Conservation (phyloP, 306 rosid genomes). For the Urtica urens region DNA sequence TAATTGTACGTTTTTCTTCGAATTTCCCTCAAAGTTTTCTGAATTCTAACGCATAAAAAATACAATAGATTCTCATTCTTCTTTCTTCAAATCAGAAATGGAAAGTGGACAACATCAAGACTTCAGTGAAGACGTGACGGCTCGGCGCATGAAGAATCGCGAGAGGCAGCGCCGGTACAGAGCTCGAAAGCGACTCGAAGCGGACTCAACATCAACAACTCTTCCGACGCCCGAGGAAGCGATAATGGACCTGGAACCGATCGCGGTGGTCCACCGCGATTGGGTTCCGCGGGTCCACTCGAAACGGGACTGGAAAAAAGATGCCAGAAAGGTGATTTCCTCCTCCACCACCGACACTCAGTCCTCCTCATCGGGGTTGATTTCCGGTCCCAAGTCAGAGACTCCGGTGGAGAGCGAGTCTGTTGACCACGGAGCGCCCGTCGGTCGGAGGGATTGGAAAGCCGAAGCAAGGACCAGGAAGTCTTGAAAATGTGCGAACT, state of each 20-base stretch:
- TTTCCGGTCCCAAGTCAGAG: constrained; percentile 27
- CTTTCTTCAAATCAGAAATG: constrained; percentile 39
- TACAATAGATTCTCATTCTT: no score
- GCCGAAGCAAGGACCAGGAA: constrained; percentile 83
- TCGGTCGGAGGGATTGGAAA: constrained; percentile 75
- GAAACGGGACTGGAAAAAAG: constrained; percentile 75
- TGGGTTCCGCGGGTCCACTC: constrained; percentile 33
- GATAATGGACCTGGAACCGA: constrained; percentile 25
- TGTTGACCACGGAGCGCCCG: constrained; percentile 22
- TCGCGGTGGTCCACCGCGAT: constrained; percentile 22
- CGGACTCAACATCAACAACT: constrained; percentile 31
- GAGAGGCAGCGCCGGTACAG: constrained; percentile 89
- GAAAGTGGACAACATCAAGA: constrained; percentile 41
- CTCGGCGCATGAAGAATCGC: constrained; percentile 73
- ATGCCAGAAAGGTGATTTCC: constrained; percentile 51
- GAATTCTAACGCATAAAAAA: no score
- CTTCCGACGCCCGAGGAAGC: no score
- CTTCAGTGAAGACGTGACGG: constrained; percentile 42
- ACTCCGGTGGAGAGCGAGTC: constrained; percentile 20
- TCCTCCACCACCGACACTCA: constrained; percentile 23
- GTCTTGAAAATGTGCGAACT: constrained; percentile 26
- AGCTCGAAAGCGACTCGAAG: constrained; percentile 82
- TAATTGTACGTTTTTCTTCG: no score
- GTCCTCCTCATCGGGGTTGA: constrained; percentile 17
- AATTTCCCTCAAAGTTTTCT: no score